Percentiles rank a stretch among this genome's conserved stretches.
Conservation (phyloP, 768 basidiomycete genomes). For the Phaffia australis region DNA sequence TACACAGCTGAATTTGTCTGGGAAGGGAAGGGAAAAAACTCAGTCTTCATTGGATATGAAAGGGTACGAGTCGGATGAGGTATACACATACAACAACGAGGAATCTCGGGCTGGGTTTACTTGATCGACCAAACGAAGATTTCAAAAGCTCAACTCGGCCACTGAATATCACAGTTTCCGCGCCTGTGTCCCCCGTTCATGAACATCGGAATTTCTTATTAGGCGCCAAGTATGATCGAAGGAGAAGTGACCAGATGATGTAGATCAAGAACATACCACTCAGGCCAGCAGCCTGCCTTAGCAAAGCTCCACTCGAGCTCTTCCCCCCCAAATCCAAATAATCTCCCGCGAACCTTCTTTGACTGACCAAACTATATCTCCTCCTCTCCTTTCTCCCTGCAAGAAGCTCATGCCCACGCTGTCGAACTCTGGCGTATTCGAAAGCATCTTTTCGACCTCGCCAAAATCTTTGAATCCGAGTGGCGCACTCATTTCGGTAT, state of each 20-base stretch:
- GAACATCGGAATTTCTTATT: background rate
- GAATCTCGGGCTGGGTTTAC: slow-evolving; percentile 82
- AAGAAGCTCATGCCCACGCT: slow-evolving; percentile 86
- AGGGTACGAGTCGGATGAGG: background rate
- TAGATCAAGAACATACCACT: slow-evolving; percentile 46
- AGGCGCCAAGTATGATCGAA: background rate
- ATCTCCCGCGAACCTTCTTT: slow-evolving; percentile 89
- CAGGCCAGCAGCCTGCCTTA: slow-evolving; percentile 61
- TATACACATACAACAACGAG: slow-evolving; percentile 62
- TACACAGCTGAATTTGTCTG: slow-evolving; percentile 25
- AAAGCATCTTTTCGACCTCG: slow-evolving; percentile 92
- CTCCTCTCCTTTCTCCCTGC: slow-evolving; percentile 86
- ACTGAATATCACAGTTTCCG: slow-evolving; percentile 75
- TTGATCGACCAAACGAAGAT: slow-evolving; percentile 73
- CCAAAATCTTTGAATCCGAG: slow-evolving; percentile 95
- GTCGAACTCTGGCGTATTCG: slow-evolving; percentile 78
- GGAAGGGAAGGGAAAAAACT: background rate
- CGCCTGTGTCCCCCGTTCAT: slow-evolving; percentile 37
- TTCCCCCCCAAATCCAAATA: slow-evolving; percentile 83
- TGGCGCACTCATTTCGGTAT: slow-evolving; percentile 88
- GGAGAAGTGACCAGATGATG: slow-evolving; percentile 1
- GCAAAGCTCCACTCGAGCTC: slow-evolving; percentile 57
- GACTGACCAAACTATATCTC: slow-evolving; percentile 83
- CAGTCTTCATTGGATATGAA: background rate
- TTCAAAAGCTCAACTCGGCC: slow-evolving; percentile 68